These are phyloP conservation scores for Curvularia hawaiiensis DNA, from an alignment of 2,329 filamentous ascomycete genomes.

Conservation along the genomic window DNA sequence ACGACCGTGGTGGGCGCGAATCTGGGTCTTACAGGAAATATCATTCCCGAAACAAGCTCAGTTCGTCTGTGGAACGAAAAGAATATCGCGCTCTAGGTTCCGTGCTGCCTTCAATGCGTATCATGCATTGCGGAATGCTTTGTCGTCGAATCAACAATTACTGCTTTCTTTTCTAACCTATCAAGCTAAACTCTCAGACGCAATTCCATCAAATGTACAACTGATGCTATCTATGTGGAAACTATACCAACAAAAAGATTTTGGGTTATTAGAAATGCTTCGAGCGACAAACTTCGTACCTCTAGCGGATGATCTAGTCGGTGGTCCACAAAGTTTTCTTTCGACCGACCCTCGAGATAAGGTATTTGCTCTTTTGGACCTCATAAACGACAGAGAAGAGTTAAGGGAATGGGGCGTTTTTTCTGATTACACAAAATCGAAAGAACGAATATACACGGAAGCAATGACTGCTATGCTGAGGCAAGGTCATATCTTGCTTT, in stretches of 20 bases:
- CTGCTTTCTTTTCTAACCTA: too few species aligned
- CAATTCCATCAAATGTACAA: too few species aligned
- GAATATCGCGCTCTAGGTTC: neutral
- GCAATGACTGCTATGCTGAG: slow-evolving; percentile 1
- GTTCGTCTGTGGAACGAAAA: slow-evolving; percentile 17
- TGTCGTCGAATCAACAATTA: neutral
- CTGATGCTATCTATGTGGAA: neutral
- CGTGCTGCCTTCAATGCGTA: neutral
- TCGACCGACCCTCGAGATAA: slow-evolving; percentile 23
- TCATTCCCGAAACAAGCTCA: slow-evolving; percentile 14
- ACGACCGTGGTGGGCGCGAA: slow-evolving; percentile 20
- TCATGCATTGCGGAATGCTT: neutral
- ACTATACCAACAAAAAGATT: neutral
- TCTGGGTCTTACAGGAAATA: slow-evolving; percentile 27
- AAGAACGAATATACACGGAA: neutral
- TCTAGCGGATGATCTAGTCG: too few species aligned
- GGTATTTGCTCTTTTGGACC: slow-evolving; percentile 23
- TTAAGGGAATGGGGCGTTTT: slow-evolving; percentile 3
- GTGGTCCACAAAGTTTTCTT: too few species aligned
- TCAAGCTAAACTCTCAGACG: too few species aligned
- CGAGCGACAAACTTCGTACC: neutral
- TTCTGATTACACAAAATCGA: slow-evolving; percentile 8
- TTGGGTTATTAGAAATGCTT: neutral
- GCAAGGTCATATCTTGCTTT: neutral
- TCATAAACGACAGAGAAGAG: slow-evolving; percentile 18